Percentiles rank a stretch among this genome's conserved stretches.
Evolutionary conservation across 1,284 basidiomycete genomes (phyloP).

Genomic region (Pisolithus thermaeus): DNA sequence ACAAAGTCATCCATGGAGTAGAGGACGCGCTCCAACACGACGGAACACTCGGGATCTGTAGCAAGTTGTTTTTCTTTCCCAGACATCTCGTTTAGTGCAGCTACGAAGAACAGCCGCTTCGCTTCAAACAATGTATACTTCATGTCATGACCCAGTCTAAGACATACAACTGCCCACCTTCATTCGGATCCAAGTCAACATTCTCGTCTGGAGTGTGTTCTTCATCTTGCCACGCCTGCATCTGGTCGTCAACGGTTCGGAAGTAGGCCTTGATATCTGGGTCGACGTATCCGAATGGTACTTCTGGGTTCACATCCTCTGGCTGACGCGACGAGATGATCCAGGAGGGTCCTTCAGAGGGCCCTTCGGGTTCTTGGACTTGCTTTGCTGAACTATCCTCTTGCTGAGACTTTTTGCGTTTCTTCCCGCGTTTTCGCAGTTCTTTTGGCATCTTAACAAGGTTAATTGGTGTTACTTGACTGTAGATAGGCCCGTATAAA

Average conservation of each 20-base stretch:
- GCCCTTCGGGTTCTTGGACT: constrained; percentile 10
- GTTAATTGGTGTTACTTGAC: not conserved
- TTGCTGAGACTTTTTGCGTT: constrained; percentile 51
- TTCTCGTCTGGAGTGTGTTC: constrained; percentile 32
- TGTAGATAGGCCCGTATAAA: not conserved
- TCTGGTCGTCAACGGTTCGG: constrained; percentile 77
- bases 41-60: constrained; percentile 88
- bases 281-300: constrained; percentile 85
- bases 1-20: constrained; percentile 95
- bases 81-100: constrained; percentile 78
- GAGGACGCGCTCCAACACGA: constrained; percentile 80
- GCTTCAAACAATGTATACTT: constrained; percentile 41
- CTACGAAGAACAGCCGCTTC: constrained; percentile 75
- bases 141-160: not conserved
- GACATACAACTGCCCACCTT: constrained; percentile 45
- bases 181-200: constrained; percentile 60
- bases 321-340: constrained; percentile 42
- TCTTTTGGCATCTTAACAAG: constrained; percentile 58
- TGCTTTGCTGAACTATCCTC: constrained; percentile 15
- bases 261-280: constrained; percentile 90
- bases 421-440: constrained; percentile 71
- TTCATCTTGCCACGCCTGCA: constrained; percentile 77
- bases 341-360: constrained; percentile 52
- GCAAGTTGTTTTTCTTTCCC: constrained; percentile 85
- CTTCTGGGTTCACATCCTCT: constrained; percentile 51